These are phyloP conservation scores for Pyronema omphalodes DNA, from an alignment of 495 filamentous ascomycete species.

Conservation along the genomic window DNA sequence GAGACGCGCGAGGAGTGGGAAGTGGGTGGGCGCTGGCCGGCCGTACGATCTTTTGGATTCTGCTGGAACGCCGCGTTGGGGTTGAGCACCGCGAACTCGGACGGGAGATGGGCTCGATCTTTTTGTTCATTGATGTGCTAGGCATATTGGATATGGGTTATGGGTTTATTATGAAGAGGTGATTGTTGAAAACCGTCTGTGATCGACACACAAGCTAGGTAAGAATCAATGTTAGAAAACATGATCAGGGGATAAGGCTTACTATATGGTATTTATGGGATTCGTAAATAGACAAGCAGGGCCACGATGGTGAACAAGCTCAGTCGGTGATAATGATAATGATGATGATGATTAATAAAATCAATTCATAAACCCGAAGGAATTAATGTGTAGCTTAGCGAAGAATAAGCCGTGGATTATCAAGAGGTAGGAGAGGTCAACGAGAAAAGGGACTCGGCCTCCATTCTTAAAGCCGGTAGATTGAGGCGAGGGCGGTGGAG, in stretches of 20 bases:
- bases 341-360: not conserved
- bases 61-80: not conserved
- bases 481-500: too few species aligned
- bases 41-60: not conserved
- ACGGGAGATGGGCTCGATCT: not conserved
- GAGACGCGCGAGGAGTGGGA: not conserved
- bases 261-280: not conserved
- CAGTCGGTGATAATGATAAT: not conserved
- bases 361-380: not conserved
- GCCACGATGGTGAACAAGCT: not conserved
- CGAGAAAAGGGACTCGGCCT: too few species aligned
- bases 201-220: not conserved
- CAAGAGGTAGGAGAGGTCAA: too few species aligned
- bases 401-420: too few species aligned
- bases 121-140: not conserved
- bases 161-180: not conserved
- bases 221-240: not conserved
- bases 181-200: not conserved
- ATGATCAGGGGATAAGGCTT: not conserved
- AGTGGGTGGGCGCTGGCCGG: not conserved
- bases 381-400: too few species aligned
- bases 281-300: not conserved
- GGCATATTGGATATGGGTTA: not conserved
- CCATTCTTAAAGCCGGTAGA: too few species aligned
- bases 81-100: not conserved